phyloP scores from a whole-genome alignment of 306 rosid species.

The Senna tora region DNA sequence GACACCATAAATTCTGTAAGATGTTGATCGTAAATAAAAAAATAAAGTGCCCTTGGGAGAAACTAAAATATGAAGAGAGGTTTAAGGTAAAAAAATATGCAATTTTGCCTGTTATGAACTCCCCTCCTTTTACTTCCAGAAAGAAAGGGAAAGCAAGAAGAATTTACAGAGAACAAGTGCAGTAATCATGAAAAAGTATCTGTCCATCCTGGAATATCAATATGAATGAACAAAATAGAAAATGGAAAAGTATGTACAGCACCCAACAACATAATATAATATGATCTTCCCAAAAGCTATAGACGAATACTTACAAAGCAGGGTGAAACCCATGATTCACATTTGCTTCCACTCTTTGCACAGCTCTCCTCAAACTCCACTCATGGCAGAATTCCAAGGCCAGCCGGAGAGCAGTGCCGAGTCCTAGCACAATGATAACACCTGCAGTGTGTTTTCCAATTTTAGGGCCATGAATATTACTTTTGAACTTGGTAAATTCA shows the following conservation, averaged over 20 bases:
- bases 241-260: constrained; percentile 5
- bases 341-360: not conserved
- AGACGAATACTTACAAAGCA: constrained; percentile 1
- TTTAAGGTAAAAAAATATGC: not conserved
- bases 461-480: not conserved
- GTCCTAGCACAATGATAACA: constrained; percentile 19
- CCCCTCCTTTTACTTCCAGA: not conserved
- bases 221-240: not conserved
- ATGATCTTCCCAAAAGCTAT: not conserved
- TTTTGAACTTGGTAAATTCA: constrained; percentile 1
- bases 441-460: constrained; percentile 11
- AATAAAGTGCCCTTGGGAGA: not conserved
- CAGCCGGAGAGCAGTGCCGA: constrained; percentile 20
- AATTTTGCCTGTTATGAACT: not conserved
- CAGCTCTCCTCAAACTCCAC: constrained; percentile 11
- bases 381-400: constrained; percentile 19
- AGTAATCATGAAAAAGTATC: not conserved
- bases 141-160: constrained; percentile 3
- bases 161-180: not conserved
- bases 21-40: not conserved
- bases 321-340: constrained; percentile 5
- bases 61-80: not conserved
- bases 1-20: not conserved
- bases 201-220: too few relatives aligned
- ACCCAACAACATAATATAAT: not conserved